A percentile compares a stretch with the other conserved stretches of the same genome.
Conservation (phyloP, 78 protist genomes). For the Pigoraptor vietnamica region DNA sequence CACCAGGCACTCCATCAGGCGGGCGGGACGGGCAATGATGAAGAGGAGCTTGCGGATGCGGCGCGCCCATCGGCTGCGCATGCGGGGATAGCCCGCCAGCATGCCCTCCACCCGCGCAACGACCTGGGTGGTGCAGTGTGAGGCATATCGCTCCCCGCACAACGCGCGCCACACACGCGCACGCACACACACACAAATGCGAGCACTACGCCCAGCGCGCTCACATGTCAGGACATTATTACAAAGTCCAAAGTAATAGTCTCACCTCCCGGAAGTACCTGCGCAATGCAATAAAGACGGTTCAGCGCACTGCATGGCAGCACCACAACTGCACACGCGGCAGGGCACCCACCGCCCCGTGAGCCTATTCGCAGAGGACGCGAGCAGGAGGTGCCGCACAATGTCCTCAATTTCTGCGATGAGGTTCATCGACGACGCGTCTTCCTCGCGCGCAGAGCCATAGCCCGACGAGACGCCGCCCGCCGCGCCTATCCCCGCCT, state of each 20-base stretch:
- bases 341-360: background rate
- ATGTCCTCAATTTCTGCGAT: background rate
- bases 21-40: background rate
- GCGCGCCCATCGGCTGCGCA: background rate
- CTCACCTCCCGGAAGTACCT: background rate
- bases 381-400: background rate
- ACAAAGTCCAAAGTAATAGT: too few relatives aligned
- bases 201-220: too few relatives aligned
- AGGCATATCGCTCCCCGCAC: too few relatives aligned
- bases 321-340: too few relatives aligned
- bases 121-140: background rate
- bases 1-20: background rate
- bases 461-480: background rate
- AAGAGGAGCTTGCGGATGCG: background rate
- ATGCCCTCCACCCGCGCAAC: background rate
- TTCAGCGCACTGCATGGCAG: too few relatives aligned
- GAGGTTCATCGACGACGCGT: background rate
- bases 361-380: background rate
- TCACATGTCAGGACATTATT: too few relatives aligned
- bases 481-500: background rate
- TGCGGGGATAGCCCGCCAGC: background rate
- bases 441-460: background rate
- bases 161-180: too few relatives aligned
- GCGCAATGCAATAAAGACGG: too few relatives aligned
- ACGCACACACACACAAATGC: too few relatives aligned